phyloP scores from a whole-genome alignment of 805 yeast genomes.

The Ogataea paradorogensis region DNA sequence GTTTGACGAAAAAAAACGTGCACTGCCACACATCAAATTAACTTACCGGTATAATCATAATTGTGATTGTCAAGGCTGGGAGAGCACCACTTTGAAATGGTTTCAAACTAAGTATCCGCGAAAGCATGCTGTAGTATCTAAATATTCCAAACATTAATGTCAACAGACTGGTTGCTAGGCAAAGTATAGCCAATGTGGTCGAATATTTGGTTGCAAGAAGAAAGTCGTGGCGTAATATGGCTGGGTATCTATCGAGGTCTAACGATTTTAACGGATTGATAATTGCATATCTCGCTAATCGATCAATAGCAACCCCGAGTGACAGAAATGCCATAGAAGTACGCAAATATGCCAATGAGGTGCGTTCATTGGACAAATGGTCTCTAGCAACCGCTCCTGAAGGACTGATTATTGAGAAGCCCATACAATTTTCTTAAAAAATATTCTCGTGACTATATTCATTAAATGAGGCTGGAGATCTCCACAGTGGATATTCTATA shows the following conservation, averaged over 20 bases:
- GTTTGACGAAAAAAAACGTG: constrained; percentile 4
- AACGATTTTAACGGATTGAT: constrained; percentile 11
- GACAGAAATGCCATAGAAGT: constrained; percentile 51
- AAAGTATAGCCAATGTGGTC: constrained; percentile 29
- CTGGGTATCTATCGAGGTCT: constrained; percentile 5
- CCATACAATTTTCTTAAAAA: background rate
- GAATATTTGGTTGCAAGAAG: constrained; percentile 16
- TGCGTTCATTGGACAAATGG: constrained; percentile 61
- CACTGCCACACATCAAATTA: constrained; percentile 3
- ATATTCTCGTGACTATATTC: background rate
- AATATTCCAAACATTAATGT: constrained; percentile 42
- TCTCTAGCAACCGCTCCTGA: constrained; percentile 53
- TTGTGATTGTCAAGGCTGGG: constrained; percentile 39
- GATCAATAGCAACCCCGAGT: constrained; percentile 53
- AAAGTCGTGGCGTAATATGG: constrained; percentile 9
- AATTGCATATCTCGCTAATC: constrained; percentile 42
- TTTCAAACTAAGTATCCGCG: constrained; percentile 34
- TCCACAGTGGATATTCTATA: constrained; percentile 3
- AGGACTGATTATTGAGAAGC: background rate
- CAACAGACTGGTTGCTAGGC: constrained; percentile 42
- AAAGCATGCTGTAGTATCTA: constrained; percentile 46
- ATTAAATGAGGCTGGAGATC: constrained; percentile 1
- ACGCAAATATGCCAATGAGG: constrained; percentile 57
- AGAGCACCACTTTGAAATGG: constrained; percentile 28
- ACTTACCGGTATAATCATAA: constrained; percentile 36